phyloP scores from a whole-genome alignment of 305 asterid genomes.

The Fraxinus latifolia region DNA sequence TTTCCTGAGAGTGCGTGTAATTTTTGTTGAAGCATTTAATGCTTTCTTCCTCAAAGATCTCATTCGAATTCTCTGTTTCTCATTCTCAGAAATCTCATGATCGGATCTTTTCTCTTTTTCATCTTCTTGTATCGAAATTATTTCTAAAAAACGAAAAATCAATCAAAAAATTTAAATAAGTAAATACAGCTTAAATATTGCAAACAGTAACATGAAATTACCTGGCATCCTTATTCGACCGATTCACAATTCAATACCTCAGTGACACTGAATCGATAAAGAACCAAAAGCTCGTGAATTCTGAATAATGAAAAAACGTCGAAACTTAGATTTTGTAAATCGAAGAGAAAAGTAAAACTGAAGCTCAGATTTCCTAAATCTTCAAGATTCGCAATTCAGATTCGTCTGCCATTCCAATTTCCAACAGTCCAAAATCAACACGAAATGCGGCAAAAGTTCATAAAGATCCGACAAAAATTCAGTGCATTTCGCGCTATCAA shows the following conservation, averaged over 20 bases:
- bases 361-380: slow-evolving; percentile 33
- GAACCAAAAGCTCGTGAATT: slow-evolving; percentile 16
- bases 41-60: slow-evolving; percentile 80
- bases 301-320: slow-evolving; percentile 2
- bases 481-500: slow-evolving; percentile 17
- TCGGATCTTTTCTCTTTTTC: slow-evolving; percentile 57
- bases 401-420: slow-evolving; percentile 16
- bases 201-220: slow-evolving; percentile 21
- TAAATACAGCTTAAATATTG: slow-evolving; percentile 4
- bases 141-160: slow-evolving; percentile 30
- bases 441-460: slow-evolving; percentile 20
- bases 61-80: slow-evolving; percentile 57
- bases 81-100: slow-evolving; percentile 67
- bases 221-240: slow-evolving; percentile 61
- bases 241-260: slow-evolving; percentile 24
- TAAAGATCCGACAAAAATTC: slow-evolving; percentile 21
- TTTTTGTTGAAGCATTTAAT: slow-evolving; percentile 49
- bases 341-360: slow-evolving; percentile 19
- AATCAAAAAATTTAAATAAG: slow-evolving; percentile 1
- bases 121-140: slow-evolving; percentile 47
- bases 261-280: slow-evolving; percentile 36
- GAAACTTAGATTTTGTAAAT: slow-evolving; percentile 11
- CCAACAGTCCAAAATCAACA: slow-evolving; percentile 25
- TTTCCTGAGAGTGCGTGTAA: slow-evolving; percentile 45
- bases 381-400: slow-evolving; percentile 25